Evolutionary conservation across 2,329 filamentous ascomycete species (phyloP).

Genomic region (Leptosphaerulina australis): DNA sequence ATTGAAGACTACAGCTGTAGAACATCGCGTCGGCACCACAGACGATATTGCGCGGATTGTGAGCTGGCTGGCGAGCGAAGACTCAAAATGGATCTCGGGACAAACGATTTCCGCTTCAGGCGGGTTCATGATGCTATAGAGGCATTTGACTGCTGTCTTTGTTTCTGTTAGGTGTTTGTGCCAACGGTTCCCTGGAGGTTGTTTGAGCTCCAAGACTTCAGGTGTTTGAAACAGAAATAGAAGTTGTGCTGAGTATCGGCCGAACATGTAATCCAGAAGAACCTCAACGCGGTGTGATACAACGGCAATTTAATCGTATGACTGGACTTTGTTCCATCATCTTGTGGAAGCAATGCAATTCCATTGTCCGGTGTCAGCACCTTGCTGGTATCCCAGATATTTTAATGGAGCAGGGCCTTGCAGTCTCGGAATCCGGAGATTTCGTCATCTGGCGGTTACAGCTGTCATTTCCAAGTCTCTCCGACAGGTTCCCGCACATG

Average conservation of each 20-base stretch:
- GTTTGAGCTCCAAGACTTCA: slow-evolving; percentile 36
- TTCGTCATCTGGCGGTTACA: slow-evolving; percentile 18
- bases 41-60: slow-evolving; percentile 64
- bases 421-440: slow-evolving; percentile 13
- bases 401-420: slow-evolving; percentile 4
- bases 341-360: background rate
- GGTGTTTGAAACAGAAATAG: slow-evolving; percentile 34
- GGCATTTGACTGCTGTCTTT: slow-evolving; percentile 11
- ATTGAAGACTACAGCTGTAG: slow-evolving; percentile 58
- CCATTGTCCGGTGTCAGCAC: background rate
- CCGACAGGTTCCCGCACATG: slow-evolving; percentile 8
- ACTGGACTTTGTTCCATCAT: background rate
- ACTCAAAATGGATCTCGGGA: slow-evolving; percentile 54
- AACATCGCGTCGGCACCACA: slow-evolving; percentile 57
- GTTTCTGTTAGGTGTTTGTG: slow-evolving; percentile 26
- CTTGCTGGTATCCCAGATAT: background rate
- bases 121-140: slow-evolving; percentile 48
- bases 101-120: slow-evolving; percentile 64
- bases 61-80: slow-evolving; percentile 59
- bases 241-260: background rate
- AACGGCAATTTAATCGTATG: background rate
- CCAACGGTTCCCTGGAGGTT: slow-evolving; percentile 22
- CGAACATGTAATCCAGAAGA: background rate
- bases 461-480: slow-evolving; percentile 26
- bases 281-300: background rate